Base-by-base conservation (phyloP, 2,329 filamentous ascomycete genomes). In the Neonectria neomacrospora region DNA sequence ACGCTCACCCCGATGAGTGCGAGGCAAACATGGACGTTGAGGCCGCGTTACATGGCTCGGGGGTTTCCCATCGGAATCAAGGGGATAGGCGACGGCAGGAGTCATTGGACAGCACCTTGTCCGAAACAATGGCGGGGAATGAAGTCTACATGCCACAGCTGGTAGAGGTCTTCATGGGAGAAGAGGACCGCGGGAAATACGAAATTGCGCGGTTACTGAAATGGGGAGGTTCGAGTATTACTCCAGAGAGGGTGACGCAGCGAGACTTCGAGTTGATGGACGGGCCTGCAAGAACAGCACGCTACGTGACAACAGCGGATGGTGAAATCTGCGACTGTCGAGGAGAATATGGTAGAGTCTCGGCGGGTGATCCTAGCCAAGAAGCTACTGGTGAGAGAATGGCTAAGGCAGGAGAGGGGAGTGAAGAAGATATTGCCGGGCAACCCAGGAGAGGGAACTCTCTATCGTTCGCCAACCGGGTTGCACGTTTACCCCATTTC, bases 81-180 rank as follows among this genome's bases (percentile, higher is more conserved):
- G 63, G 59, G 54, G 54, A 54, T 12, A 34, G 26, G 8, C 37
- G 63, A 10, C 51, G 30, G 23, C 83, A 86, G 63, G 83, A 86
- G 61, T 95, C 92, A 0, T 86, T 88, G 67, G 90, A 92, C 55
- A 93, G 90, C 45, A 81, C 87, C 53, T 76, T 85, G 56, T 91
- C 89, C 3, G 83, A 79, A 3, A 83, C 82, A 20, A 89, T 87
- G 0, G 83, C 79, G 10, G 81, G 78, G 52, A 85, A 87, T 69
- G 90, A 88, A 0, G 82, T 93, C 30, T 89, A 88, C 70, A 80
- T 90, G 73, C 91, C 91, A 0, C 85, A 87, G 12, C 83, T 87
- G 44, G 88, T 94, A 51, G 91, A 94, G 71, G 91, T 86, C 71
- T 87, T 95, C 72, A 92, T 96, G 87, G 88, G 88, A 66, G 89